Conservation (phyloP, 257 asterid species). For the Cordia subcordata region DNA sequence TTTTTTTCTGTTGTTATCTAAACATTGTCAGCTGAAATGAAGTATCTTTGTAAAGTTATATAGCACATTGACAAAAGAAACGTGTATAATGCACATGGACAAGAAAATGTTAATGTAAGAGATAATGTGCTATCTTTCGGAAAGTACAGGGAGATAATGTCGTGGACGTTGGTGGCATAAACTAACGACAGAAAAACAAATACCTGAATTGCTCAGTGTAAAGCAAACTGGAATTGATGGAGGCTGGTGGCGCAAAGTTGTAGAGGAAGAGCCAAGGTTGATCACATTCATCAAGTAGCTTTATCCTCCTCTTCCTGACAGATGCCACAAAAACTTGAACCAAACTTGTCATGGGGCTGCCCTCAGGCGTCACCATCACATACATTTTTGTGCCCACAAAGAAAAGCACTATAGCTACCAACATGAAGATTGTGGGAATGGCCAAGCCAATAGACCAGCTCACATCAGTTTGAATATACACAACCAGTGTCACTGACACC, state of each 20-base stretch:
- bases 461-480: constrained; percentile 62
- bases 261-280: constrained; percentile 38
- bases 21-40: too few relatives aligned
- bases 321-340: constrained; percentile 52
- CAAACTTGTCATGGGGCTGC: constrained; percentile 60
- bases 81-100: too few relatives aligned
- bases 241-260: constrained; percentile 33
- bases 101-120: too few relatives aligned
- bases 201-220: constrained; percentile 68
- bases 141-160: too few relatives aligned
- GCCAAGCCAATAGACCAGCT: constrained; percentile 72
- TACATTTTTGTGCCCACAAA: constrained; percentile 48
- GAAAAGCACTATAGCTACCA: constrained; percentile 41
- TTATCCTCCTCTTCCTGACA: constrained; percentile 46
- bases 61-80: too few relatives aligned
- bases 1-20: too few relatives aligned
- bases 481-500: constrained; percentile 60
- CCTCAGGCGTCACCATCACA: constrained; percentile 73
- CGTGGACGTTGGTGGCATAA: too few relatives aligned
- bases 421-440: constrained; percentile 56
- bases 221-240: constrained; percentile 58
- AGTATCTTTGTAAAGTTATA: too few relatives aligned
- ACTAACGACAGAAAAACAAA: too few relatives aligned
- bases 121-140: too few relatives aligned
- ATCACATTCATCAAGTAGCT: constrained; percentile 39